phyloP scores from a whole-genome alignment of 768 basidiomycete genomes.

The Mycena venus region DNA sequence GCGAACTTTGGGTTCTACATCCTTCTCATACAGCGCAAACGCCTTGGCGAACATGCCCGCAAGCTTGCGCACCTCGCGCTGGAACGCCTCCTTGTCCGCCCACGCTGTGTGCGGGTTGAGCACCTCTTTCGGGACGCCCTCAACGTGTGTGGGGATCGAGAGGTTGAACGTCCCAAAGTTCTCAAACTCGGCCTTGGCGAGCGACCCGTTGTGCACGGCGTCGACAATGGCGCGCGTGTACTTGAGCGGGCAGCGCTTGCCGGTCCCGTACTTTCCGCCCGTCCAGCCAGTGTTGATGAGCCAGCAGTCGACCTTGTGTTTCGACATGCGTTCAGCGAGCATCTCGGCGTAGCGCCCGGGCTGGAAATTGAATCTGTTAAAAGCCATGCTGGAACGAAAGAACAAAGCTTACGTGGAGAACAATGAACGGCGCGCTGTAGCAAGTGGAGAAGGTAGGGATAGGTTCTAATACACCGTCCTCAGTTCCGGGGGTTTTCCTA shows the following conservation, averaged over 20 bases:
- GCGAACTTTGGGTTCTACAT: slow-evolving; percentile 85
- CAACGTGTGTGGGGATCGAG: slow-evolving; percentile 83
- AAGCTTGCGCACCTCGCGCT: slow-evolving; percentile 88
- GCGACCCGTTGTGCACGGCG: slow-evolving; percentile 94
- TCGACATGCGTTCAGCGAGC: slow-evolving; percentile 94
- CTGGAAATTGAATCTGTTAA: slow-evolving; percentile 46
- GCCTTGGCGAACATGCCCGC: slow-evolving; percentile 95
- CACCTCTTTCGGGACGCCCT: slow-evolving; percentile 91
- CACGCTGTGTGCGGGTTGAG: slow-evolving; percentile 92
- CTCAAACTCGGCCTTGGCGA: slow-evolving; percentile 90
- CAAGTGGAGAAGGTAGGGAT: slow-evolving; percentile 99
- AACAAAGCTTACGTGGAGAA: slow-evolving; percentile 79
- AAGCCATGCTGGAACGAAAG: too few relatives aligned
- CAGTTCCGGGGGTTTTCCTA: slow-evolving; percentile 99
- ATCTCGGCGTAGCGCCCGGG: slow-evolving; percentile 96
- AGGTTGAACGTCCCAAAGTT: slow-evolving; percentile 88
- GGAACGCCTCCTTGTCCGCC: slow-evolving; percentile 91
- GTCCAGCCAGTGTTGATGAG: slow-evolving; percentile 99
- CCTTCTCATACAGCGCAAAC: slow-evolving; percentile 91
- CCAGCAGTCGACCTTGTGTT: slow-evolving; percentile 94
- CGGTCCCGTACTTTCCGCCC: slow-evolving; percentile 91
- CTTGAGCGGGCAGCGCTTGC: slow-evolving; percentile 96
- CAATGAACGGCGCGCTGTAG: slow-evolving; percentile 99
- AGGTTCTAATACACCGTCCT: slow-evolving; percentile 97
- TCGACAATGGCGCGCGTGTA: slow-evolving; percentile 97